A percentile compares a stretch with the other conserved stretches of the same genome.
Evolutionary conservation across 495 filamentous ascomycete species (phyloP).

Genomic region (Xylaria acuta): DNA sequence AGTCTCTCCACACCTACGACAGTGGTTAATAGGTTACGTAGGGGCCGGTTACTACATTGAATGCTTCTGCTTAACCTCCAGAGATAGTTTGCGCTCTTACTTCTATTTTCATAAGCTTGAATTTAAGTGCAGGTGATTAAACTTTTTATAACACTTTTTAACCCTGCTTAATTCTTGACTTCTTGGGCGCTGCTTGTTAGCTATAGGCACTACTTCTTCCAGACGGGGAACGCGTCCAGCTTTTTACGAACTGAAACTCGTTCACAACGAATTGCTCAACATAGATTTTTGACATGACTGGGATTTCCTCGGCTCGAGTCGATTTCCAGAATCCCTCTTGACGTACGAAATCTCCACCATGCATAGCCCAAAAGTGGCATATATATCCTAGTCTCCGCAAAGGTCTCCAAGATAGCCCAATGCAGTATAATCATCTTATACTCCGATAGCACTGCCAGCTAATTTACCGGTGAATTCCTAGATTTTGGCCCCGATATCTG

Average conservation of each 20-base stretch:
- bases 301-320: slow-evolving; percentile 6
- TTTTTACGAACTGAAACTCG: slow-evolving; percentile 34
- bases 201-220: background rate
- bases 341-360: slow-evolving; percentile 58
- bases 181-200: background rate
- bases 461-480: background rate
- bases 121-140: slow-evolving; percentile 43
- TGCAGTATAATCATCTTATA: slow-evolving; percentile 61
- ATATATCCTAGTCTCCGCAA: slow-evolving; percentile 49
- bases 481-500: slow-evolving; percentile 59
- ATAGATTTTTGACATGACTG: slow-evolving; percentile 32
- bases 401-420: slow-evolving; percentile 68
- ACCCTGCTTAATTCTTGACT: slow-evolving; percentile 38
- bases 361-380: slow-evolving; percentile 67
- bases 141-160: slow-evolving; percentile 49
- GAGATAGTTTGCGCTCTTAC: slow-evolving; percentile 71
- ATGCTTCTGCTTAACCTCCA: slow-evolving; percentile 66
- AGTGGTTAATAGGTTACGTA: slow-evolving; percentile 48
- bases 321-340: slow-evolving; percentile 42
- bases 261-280: slow-evolving; percentile 54
- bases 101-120: slow-evolving; percentile 65
- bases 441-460: slow-evolving; percentile 30
- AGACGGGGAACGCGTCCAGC: slow-evolving; percentile 29
- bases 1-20: too few species aligned
- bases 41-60: slow-evolving; percentile 57